These are phyloP conservation scores for Corinectria fuckeliana DNA, from an alignment of 2,329 filamentous ascomycete species.

Conservation along the genomic window DNA sequence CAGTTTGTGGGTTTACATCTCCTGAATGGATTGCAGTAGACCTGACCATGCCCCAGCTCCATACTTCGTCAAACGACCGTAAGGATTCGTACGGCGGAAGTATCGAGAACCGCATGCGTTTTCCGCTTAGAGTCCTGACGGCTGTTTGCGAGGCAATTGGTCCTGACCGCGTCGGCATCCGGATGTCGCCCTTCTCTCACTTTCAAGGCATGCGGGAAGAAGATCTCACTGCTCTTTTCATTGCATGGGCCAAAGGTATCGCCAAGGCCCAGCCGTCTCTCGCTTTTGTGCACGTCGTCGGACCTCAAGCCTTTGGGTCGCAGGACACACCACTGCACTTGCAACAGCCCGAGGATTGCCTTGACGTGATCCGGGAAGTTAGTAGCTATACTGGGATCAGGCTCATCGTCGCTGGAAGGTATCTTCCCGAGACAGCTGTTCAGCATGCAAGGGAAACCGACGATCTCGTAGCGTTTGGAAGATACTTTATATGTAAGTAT, in stretches of 20 bases:
- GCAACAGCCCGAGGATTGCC: constrained; percentile 42
- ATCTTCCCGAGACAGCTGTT: constrained; percentile 37
- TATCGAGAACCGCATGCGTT: constrained; percentile 59
- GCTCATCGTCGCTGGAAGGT: constrained; percentile 46
- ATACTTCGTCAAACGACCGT: constrained; percentile 55
- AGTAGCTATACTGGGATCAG: constrained; percentile 36
- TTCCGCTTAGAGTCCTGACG: constrained; percentile 56
- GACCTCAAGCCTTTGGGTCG: constrained; percentile 58
- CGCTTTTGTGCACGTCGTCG: constrained; percentile 67
- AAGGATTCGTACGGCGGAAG: constrained; percentile 61
- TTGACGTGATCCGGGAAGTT: constrained; percentile 43
- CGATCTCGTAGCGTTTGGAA: constrained; percentile 44
- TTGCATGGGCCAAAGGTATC: constrained; percentile 66
- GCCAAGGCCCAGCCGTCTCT: constrained; percentile 60
- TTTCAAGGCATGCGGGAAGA: constrained; percentile 71
- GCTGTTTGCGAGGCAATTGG: constrained; percentile 55
- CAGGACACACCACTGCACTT: constrained; percentile 40
- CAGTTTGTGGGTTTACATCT: constrained; percentile 56
- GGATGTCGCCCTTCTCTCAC: constrained; percentile 64
- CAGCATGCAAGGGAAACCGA: constrained; percentile 41
- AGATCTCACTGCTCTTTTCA: constrained; percentile 52
- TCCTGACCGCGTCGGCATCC: constrained; percentile 59
- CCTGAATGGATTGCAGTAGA: fast-evolving
- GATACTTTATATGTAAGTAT: constrained; percentile 40
- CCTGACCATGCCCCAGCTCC: constrained; percentile 34